These are phyloP conservation scores for Ambrosia trifida DNA, from an alignment of 129 eudicot genomes.

Conservation along the genomic window DNA sequence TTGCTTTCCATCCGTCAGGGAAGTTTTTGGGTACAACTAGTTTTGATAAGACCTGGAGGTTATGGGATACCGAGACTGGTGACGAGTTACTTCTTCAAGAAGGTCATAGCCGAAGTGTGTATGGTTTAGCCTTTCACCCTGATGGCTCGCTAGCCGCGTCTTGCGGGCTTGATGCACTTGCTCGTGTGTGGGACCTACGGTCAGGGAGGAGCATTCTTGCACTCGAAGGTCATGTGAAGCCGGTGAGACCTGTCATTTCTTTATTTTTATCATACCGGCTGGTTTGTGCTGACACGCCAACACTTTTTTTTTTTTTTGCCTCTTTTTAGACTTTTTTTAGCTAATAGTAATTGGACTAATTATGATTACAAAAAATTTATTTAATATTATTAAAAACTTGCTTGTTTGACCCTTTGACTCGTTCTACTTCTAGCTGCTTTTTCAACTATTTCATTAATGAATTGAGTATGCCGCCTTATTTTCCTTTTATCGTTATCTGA, in stretches of 20 bases:
- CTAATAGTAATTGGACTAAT: not conserved
- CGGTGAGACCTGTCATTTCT: slow-evolving; percentile 43
- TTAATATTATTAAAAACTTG: not conserved
- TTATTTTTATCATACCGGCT: not conserved
- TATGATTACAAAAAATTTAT: not conserved
- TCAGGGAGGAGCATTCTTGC: slow-evolving; percentile 94
- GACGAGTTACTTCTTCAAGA: slow-evolving; percentile 93
- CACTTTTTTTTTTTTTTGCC: not conserved
- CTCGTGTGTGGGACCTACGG: slow-evolving; percentile 95
- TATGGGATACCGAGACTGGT: slow-evolving; percentile 92
- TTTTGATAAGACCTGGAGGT: slow-evolving; percentile 91
- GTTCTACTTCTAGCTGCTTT: not conserved
- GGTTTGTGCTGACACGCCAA: too few relatives aligned
- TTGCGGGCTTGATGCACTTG: slow-evolving; percentile 93
- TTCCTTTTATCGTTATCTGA: not conserved
- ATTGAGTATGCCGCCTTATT: not conserved
- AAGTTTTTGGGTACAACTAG: slow-evolving; percentile 88
- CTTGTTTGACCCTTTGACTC: not conserved
- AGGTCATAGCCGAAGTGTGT: slow-evolving; percentile 96
- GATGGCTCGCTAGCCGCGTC: slow-evolving; percentile 94
- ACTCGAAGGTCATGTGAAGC: slow-evolving; percentile 96
- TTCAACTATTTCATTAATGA: not conserved
- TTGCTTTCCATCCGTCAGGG: slow-evolving; percentile 95
- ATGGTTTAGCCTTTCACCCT: slow-evolving; percentile 78
- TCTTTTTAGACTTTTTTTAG: not conserved